Percentiles rank a stretch among this genome's conserved stretches.
Conservation (phyloP, 2,329 filamentous ascomycete genomes). For the Drechmeria coniospora region DNA sequence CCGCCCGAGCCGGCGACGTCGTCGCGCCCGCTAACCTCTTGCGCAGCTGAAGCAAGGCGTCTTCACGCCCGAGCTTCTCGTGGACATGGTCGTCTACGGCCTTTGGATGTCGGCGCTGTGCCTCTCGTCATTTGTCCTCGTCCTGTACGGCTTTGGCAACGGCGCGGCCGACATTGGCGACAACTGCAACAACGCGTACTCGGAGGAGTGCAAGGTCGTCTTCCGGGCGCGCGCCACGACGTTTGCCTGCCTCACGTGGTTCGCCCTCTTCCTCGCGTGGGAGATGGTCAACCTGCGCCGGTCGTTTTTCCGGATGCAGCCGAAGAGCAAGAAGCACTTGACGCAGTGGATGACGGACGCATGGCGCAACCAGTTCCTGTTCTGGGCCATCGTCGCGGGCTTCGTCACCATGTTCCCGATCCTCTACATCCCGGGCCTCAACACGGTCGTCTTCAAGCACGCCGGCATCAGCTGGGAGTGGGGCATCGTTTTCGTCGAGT, state of each 20-base stretch:
- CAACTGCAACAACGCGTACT: constrained; percentile 44
- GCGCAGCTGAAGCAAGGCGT: constrained; percentile 31
- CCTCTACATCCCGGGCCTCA: constrained; percentile 43
- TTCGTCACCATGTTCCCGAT: constrained; percentile 30
- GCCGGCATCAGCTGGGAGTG: constrained; percentile 44
- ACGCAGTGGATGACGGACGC: constrained; percentile 52
- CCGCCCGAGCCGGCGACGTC: background rate
- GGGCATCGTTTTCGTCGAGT: constrained; percentile 39
- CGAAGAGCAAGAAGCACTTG: constrained; percentile 41
- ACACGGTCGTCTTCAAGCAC: constrained; percentile 41
- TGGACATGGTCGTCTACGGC: constrained; percentile 53
- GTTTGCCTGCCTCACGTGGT: constrained; percentile 60
- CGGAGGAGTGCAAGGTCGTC: constrained; percentile 37
- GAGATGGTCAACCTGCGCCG: constrained; percentile 57
- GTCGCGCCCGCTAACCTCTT: background rate
- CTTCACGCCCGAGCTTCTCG: constrained; percentile 47
- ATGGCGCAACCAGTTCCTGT: constrained; percentile 57
- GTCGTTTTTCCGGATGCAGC: constrained; percentile 59
- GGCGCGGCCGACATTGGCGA: constrained; percentile 34
- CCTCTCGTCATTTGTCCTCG: constrained; percentile 33
- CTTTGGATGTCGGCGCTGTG: constrained; percentile 50
- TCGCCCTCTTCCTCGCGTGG: constrained; percentile 60
- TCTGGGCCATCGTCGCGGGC: constrained; percentile 38
- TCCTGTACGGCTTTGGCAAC: constrained; percentile 33
- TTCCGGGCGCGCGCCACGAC: constrained; percentile 57